Conservation (phyloP, 179 eudicot genomes). For the Sideroxylon spinosum region DNA sequence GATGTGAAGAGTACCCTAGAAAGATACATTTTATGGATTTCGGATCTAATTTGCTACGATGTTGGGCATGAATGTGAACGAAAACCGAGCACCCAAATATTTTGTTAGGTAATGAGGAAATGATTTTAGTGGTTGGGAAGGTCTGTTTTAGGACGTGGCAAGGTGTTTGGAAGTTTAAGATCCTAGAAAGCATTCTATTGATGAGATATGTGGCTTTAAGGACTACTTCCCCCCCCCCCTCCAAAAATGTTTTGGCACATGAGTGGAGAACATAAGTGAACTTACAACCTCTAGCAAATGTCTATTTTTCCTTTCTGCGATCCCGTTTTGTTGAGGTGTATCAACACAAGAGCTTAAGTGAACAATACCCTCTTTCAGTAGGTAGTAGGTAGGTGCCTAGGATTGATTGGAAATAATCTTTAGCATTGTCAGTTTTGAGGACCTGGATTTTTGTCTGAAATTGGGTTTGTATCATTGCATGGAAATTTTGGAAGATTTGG, state of each 20-base stretch:
- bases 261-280: not conserved
- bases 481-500: not conserved
- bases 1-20: no score
- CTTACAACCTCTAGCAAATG: not conserved
- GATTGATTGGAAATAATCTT: not conserved
- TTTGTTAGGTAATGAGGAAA: not conserved
- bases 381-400: not conserved
- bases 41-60: no score
- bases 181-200: not conserved
- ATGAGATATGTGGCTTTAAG: not conserved
- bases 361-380: not conserved
- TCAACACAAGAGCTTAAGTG: not conserved
- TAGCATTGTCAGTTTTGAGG: not conserved
- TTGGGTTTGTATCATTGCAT: not conserved
- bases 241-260: not conserved
- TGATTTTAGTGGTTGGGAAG: not conserved
- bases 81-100: no score
- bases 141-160: no score
- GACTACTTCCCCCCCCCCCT: not conserved
- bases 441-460: not conserved
- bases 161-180: not conserved
- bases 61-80: no score
- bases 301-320: not conserved
- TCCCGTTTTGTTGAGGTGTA: not conserved
- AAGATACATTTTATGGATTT: no score